Conservation (phyloP, 257 asterid species). For the Nicotiana sylvestris region DNA sequence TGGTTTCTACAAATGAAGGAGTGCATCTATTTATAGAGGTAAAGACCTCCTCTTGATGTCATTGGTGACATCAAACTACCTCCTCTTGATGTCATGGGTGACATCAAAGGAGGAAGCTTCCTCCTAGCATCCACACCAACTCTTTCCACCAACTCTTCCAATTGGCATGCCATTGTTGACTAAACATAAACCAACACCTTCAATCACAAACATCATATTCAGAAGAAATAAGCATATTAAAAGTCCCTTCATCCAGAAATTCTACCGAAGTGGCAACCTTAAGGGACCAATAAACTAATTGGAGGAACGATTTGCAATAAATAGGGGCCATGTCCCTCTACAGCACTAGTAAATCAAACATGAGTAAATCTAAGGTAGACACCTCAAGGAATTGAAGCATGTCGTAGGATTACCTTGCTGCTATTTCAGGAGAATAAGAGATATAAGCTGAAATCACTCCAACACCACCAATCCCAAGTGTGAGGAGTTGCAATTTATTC, state of each 20-base stretch:
- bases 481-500: conserved; percentile 66
- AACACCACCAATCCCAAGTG: conserved; percentile 77
- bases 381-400: background rate
- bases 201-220: background rate
- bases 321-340: background rate
- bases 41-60: too few species aligned
- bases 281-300: background rate
- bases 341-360: background rate
- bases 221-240: background rate
- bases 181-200: too few species aligned
- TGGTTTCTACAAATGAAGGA: too few species aligned
- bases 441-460: conserved; percentile 71
- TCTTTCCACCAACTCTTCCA: too few species aligned
- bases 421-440: conserved; percentile 78
- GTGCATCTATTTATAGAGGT: too few species aligned
- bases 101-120: too few species aligned
- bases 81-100: too few species aligned
- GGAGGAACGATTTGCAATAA: background rate
- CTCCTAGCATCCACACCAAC: too few species aligned
- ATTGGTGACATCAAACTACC: too few species aligned
- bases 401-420: conserved; percentile 48
- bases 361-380: background rate
- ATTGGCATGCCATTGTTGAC: too few species aligned
- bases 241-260: background rate
- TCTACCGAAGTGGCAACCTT: background rate